Evolutionary conservation across 2,329 filamentous ascomycete species (phyloP), one percentile per base, ranked within the genome.

Genomic region (Diaporthe capsici): DNA sequence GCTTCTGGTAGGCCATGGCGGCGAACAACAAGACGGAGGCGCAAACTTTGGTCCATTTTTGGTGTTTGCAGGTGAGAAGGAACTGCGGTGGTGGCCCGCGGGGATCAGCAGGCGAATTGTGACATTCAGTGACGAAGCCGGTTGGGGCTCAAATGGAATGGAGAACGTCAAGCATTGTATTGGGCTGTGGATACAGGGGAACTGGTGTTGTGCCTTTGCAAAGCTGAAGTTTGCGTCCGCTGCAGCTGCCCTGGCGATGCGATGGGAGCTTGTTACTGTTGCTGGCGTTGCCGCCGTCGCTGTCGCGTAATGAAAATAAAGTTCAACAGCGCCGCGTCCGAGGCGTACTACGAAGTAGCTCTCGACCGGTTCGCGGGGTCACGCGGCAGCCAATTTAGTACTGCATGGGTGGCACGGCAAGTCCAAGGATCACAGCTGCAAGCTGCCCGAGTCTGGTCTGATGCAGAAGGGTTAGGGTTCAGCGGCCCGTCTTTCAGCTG

Each of bases 1-100:
- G 92, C 90, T 55, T 94, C 90, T 10, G 95, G 95, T 34, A 97
- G 88, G 58, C 89, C 90, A 84, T 96, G 91, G 75, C 95, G 93
- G 78, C 92, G 91, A 72, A 97, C 90, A 49, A 91, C 87, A 65
- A 97, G 86, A 78, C 93, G 93, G 76, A 97, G 89, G 81, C 95
- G 94, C 88, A 97, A 91, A 71, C 79, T 81, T 65, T 80, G 82
- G 63, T 83, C 83, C 65, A 79, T 77, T 49, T 44, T 72, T 20
- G 37, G 7, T 28, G 13, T 37, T 25, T 61, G 68, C 51, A 31
- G 1, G 13, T 61, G 8, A 6, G 53, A 47, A 47, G 68, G 7
- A 39, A 25, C 7, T 25, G 61, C 42, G 28, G 61, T 34, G 28
- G 28, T 49, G 61, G 61, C 61, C 61, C 17, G 42, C 44, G 42